These are phyloP conservation scores for Trichosporon faecale DNA, from an alignment of 1,284 basidiomycete genomes.

Conservation along the genomic window DNA sequence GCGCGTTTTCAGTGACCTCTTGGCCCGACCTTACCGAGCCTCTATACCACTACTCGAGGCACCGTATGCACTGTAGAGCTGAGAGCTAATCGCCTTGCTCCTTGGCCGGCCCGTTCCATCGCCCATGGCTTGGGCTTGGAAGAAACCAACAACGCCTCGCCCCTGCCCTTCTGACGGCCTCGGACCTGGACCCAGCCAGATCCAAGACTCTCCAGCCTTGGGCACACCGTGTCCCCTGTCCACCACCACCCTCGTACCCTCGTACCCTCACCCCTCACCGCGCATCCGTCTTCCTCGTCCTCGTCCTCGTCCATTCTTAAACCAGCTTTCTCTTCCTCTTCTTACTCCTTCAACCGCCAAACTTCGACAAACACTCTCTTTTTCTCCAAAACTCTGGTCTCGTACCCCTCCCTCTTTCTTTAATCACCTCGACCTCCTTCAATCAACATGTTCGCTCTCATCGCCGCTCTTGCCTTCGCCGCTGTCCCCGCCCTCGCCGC, in stretches of 20 bases:
- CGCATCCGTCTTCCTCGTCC: background rate
- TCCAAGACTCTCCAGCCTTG: background rate
- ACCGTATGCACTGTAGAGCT: background rate
- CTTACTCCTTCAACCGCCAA: background rate
- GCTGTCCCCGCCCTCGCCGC: slow-evolving; percentile 20
- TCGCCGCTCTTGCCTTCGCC: slow-evolving; percentile 17
- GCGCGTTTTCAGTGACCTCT: background rate
- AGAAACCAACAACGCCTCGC: too few relatives aligned
- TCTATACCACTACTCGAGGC: background rate
- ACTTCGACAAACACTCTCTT: slow-evolving; percentile 9
- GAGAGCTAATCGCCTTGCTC: background rate
- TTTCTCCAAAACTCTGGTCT: background rate
- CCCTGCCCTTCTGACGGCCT: background rate
- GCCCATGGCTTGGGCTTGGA: too few relatives aligned
- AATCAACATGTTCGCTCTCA: slow-evolving; percentile 17
- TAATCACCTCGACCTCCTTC: background rate
- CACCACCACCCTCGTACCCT: background rate
- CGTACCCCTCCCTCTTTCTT: background rate
- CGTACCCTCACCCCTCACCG: background rate
- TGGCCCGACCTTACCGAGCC: background rate
- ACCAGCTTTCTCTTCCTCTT: background rate
- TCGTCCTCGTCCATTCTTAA: background rate
- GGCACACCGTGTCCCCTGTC: background rate
- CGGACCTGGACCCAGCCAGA: background rate
- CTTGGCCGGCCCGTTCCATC: background rate